Evolutionary conservation across 257 asterid genomes (phyloP), one percentile per base, ranked within the genome.

Genomic region (Capsicum rhomboideum): DNA sequence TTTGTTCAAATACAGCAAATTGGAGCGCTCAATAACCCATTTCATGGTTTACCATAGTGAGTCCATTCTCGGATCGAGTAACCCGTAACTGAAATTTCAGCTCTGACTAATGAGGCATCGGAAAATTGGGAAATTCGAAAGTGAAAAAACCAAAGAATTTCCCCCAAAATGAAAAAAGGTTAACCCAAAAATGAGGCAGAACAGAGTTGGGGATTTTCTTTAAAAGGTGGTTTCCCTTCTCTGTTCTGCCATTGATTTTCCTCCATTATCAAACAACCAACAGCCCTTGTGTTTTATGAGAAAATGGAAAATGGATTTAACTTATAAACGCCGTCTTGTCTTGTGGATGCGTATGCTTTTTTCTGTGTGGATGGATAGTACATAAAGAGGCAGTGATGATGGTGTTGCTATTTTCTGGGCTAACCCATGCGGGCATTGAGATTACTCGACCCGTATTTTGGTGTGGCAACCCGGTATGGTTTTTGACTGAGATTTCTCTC

Each of bases 221-320:
- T 29, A 2, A 13, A 6, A 42, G 72, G 72, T 28, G 44, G 72
- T 29, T 64, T 10, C 42, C 72, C 77, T 14, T 34, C 77, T 67
- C 16, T 67, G 77, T 4, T 34, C 4, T 3, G 28, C 26, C 77
- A 8, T 0, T 34, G 50, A 31, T 17, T 67, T 53, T 16, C 58
- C 81, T 53, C 12, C 31, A 3, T 37, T 34, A n/a, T 67, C 4
- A 20, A n/a, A 10, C 79, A 68, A 85, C 84, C 83, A 85, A 87
- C 82, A 68, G 54, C 87, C 83, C 84, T 72, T 59, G 26, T 56
- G 10, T 18, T 54, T 2, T 20, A 56, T 20, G 12, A 56, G 20
- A 20, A 84, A 17, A 10, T 81, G 78, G 85, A 61, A 23, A 61
- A 64, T 6, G n/a, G 12, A 28, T 64, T 28, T 14, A 13, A 64